phyloP scores from a whole-genome alignment of 441 rosid genomes.

The Isatis lusitanica region DNA sequence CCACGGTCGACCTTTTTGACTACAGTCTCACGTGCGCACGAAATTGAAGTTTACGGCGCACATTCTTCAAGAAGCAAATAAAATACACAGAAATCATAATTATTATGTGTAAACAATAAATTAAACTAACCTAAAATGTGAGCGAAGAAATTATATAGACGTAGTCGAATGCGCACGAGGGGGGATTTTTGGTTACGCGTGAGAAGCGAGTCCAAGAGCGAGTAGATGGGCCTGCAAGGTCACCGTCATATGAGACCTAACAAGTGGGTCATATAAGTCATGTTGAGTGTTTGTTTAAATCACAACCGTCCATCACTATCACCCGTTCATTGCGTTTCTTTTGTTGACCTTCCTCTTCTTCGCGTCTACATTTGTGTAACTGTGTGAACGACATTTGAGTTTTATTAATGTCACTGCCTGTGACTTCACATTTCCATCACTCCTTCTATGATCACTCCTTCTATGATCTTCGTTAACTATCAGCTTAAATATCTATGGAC shows the following conservation, averaged over 20 bases:
- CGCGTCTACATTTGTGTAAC: not conserved
- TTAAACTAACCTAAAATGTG: too few relatives aligned
- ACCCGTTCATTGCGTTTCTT: slow-evolving; percentile 11
- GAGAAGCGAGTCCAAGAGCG: slow-evolving; percentile 15
- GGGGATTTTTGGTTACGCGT: slow-evolving; percentile 7
- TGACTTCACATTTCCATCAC: not conserved
- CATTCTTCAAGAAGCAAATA: slow-evolving; percentile 11
- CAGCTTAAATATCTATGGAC: not conserved
- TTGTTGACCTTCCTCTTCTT: slow-evolving; percentile 35
- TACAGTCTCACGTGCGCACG: slow-evolving; percentile 40
- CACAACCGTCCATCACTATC: slow-evolving; percentile 33
- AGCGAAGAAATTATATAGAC: not conserved
- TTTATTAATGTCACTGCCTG: not conserved
- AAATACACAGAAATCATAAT: not conserved
- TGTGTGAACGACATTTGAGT: not conserved
- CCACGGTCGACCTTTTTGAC: slow-evolving; percentile 32
- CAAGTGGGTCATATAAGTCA: slow-evolving; percentile 14
- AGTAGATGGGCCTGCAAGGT: slow-evolving; percentile 25
- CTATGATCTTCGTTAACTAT: slow-evolving; percentile 3
- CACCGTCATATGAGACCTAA: slow-evolving; percentile 29
- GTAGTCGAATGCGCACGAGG: slow-evolving; percentile 26
- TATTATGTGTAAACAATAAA: too few relatives aligned
- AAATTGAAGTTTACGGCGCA: slow-evolving; percentile 31
- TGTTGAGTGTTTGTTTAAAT: slow-evolving; percentile 26
- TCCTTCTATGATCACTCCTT: not conserved